Evolutionary conservation across 2,329 filamentous ascomycete species (phyloP).

Genomic region (Sporothrix pallida): DNA sequence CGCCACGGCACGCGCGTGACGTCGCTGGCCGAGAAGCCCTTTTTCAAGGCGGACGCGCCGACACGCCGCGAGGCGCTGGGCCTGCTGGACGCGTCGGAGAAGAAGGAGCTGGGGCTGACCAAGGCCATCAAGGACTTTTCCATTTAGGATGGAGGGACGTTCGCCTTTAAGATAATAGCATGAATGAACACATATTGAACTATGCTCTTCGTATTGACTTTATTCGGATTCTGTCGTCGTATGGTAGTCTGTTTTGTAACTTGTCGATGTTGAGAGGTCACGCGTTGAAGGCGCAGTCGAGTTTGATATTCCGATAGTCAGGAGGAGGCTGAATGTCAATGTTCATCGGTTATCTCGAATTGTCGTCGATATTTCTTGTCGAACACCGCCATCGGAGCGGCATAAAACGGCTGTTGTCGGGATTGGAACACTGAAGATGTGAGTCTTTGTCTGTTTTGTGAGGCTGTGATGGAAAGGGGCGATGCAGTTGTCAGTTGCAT

Average conservation of each 20-base stretch:
- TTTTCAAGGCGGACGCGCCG: slow-evolving; percentile 67
- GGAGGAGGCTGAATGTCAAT: not conserved
- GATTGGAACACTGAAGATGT: too few species aligned
- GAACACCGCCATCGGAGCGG: not conserved
- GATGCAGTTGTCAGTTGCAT: slow-evolving; percentile 11
- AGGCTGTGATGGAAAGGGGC: slow-evolving; percentile 9
- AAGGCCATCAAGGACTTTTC: slow-evolving; percentile 37
- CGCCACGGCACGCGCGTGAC: slow-evolving; percentile 76
- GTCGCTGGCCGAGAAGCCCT: slow-evolving; percentile 72
- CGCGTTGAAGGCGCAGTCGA: not conserved
- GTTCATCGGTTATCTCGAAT: not conserved
- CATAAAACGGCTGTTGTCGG: not conserved
- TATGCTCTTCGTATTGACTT: too few species aligned
- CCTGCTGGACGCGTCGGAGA: slow-evolving; percentile 62
- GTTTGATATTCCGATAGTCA: not conserved
- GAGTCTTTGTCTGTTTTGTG: not conserved
- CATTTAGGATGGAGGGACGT: not conserved
- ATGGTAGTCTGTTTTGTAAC: not conserved
- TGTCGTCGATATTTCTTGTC: not conserved
- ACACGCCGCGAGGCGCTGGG: slow-evolving; percentile 71
- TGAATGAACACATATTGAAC: not conserved
- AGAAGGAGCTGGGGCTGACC: slow-evolving; percentile 34
- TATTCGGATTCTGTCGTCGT: not conserved
- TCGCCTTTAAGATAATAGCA: not conserved
- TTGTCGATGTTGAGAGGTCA: not conserved